Evolutionary conservation across 2,329 filamentous ascomycete genomes (phyloP), one percentile per base, ranked within the genome.

Genomic region (Orbilia quercus): DNA sequence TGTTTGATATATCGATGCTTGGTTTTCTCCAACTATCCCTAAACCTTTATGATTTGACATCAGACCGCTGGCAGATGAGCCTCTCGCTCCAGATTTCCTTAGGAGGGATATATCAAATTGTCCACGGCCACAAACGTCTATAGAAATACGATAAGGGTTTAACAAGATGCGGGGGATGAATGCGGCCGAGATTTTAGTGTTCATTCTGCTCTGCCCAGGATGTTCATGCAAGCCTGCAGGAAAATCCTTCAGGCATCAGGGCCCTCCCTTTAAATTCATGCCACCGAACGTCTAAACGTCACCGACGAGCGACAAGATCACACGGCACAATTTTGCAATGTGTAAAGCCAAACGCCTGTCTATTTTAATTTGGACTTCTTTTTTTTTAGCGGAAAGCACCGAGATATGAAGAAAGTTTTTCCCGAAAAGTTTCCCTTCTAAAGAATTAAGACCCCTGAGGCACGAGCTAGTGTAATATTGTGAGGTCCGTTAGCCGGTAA

Each of bases 401-500:
- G 45, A 40, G 11, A 16, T 44, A 57, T 16, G 7, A 11, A 18
- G 34, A 31, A 59, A 34, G 4, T 31, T 36, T 59, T 51, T 34
- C 2, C 28, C n/a, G 23, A 28, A 63, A 28, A 14, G 11, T 31
- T 3, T 12, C 36, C 54, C 53, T 50, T 23, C 16, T 34, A 40
- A 28, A 25, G 40, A 28, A 44, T 44, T 34, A 28, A 25, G 40
- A 53, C 53, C 63, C 63, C 55, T 67, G 53, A 59, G 36, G 53
- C 53, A 44, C 44, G 48, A 53, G 48, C 63, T 58, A 40, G 53
- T 44, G 48, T 7, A 11, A 51, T 53, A 20, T 50, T 31, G 20
- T 50, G 44, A 59, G 44, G 45, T 67, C 63, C 63, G 63, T 67
- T 67, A 67, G 50, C 63, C 63, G 63, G 63, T 38, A 28, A 34